A percentile compares a stretch with the other conserved stretches of the same genome.
phyloP scores from a whole-genome alignment of 2,329 filamentous ascomycete genomes.

The Aspergillus novofumigatus region DNA sequence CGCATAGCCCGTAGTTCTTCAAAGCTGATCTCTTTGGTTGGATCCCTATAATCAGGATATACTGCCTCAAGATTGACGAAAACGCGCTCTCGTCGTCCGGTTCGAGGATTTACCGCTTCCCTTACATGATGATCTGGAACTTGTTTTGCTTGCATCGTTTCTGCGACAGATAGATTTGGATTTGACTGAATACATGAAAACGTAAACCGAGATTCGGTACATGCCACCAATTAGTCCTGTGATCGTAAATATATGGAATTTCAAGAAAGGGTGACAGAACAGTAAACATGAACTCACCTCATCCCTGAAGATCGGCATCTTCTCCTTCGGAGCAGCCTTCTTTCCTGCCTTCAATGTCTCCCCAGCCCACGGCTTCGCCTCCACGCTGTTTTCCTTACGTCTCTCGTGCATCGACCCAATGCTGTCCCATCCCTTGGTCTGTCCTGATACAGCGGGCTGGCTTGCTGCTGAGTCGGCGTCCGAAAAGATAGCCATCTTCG shows the following conservation, averaged over 20 bases:
- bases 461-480: slow-evolving; percentile 63
- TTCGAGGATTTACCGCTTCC: slow-evolving; percentile 76
- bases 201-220: slow-evolving; percentile 33
- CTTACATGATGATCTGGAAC: slow-evolving; percentile 71
- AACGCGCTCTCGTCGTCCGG: slow-evolving; percentile 77
- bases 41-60: slow-evolving; percentile 71
- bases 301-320: slow-evolving; percentile 94
- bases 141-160: slow-evolving; percentile 47
- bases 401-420: slow-evolving; percentile 82
- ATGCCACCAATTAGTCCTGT: slow-evolving; percentile 85
- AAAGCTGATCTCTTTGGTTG: slow-evolving; percentile 75
- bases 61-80: slow-evolving; percentile 82
- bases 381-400: slow-evolving; percentile 88
- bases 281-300: slow-evolving; percentile 65
- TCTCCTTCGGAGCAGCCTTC: slow-evolving; percentile 69
- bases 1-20: slow-evolving; percentile 82
- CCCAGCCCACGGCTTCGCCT: slow-evolving; percentile 85
- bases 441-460: slow-evolving; percentile 50
- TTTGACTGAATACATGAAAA: slow-evolving; percentile 52
- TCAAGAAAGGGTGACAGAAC: slow-evolving; percentile 32
- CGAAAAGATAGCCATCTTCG: slow-evolving; percentile 88
- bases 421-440: slow-evolving; percentile 78
- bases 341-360: slow-evolving; percentile 86
- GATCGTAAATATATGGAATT: slow-evolving; percentile 73
- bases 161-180: slow-evolving; percentile 35